Percentiles rank a stretch among this genome's conserved stretches.
Conservation (phyloP, 2,329 filamentous ascomycete genomes). For the Hypoxylon sp. region DNA sequence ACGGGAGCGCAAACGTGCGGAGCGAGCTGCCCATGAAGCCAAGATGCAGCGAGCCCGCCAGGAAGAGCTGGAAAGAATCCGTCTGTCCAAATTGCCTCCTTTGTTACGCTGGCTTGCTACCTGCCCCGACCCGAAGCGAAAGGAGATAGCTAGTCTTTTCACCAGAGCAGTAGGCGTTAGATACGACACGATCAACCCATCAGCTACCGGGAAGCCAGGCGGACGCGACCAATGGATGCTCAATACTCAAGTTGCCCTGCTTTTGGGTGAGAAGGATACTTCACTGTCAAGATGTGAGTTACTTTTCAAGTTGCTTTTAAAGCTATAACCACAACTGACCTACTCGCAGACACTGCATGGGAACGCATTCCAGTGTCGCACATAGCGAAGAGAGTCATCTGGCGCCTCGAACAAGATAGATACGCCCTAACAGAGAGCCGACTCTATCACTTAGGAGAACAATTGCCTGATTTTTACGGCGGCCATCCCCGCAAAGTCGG, state of each 20-base stretch:
- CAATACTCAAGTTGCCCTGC: conserved; percentile 74
- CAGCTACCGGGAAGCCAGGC: conserved; percentile 65
- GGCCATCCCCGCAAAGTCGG: conserved; percentile 61
- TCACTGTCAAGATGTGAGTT: conserved; percentile 71
- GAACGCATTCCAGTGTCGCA: conserved; percentile 66
- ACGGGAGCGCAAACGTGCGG: conserved; percentile 61
- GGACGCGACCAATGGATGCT: conserved; percentile 77
- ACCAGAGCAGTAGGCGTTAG: conserved; percentile 71
- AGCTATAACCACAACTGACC: conserved; percentile 18
- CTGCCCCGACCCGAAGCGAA: conserved; percentile 65
- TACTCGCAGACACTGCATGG: conserved; percentile 69
- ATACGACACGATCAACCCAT: conserved; percentile 73
- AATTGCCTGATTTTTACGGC: conserved; percentile 68
- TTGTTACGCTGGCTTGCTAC: conserved; percentile 73
- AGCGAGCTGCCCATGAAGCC: conserved; percentile 66
- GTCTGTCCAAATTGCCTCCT: conserved; percentile 71
- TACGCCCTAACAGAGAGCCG: conserved; percentile 68
- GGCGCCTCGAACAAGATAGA: conserved; percentile 70
- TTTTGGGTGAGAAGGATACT: conserved; percentile 76
- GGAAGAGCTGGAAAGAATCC: conserved; percentile 69
- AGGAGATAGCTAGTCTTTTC: conserved; percentile 68
- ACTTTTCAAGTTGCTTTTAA: background rate
- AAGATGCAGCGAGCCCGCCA: conserved; percentile 66
- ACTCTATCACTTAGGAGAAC: conserved; percentile 67
- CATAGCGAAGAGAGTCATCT: conserved; percentile 71